phyloP scores from a whole-genome alignment of 2,329 filamentous ascomycete species.

The Verticillium nonalfalfae region DNA sequence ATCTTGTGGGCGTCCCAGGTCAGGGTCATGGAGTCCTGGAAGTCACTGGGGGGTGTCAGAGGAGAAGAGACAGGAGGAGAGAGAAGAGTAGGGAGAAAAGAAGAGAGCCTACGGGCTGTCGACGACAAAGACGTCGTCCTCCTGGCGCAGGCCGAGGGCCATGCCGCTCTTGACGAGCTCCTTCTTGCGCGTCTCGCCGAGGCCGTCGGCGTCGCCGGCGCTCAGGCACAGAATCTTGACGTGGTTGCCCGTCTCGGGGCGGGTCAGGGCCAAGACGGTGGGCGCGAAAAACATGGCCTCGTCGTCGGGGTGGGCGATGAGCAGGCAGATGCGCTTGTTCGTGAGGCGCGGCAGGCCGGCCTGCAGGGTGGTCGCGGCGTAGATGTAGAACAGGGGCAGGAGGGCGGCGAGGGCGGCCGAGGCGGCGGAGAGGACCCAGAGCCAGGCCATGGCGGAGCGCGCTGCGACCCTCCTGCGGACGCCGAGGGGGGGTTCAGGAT shows the following conservation, averaged over 20 bases:
- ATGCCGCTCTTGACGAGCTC: constrained; percentile 79
- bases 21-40: constrained; percentile 83
- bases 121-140: constrained; percentile 79
- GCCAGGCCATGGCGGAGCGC: neutral
- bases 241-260: constrained; percentile 76
- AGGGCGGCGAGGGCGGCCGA: constrained; percentile 23
- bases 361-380: constrained; percentile 38
- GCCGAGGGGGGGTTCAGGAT: neutral
- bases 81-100: neutral
- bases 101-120: constrained; percentile 58
- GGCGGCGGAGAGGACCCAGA: constrained; percentile 1
- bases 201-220: constrained; percentile 82
- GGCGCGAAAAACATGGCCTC: constrained; percentile 99
- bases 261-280: constrained; percentile 75
- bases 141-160: constrained; percentile 64
- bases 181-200: constrained; percentile 74
- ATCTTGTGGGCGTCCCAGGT: constrained; percentile 70
- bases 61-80: neutral
- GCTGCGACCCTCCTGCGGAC: neutral
- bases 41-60: constrained; percentile 38
- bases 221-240: constrained; percentile 92
- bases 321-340: constrained; percentile 81
- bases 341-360: constrained; percentile 58
- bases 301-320: constrained; percentile 97
- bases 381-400: constrained; percentile 45